Evolutionary conservation across 1,284 basidiomycete species (phyloP).

Genomic region (Takashimella tepidaria): DNA sequence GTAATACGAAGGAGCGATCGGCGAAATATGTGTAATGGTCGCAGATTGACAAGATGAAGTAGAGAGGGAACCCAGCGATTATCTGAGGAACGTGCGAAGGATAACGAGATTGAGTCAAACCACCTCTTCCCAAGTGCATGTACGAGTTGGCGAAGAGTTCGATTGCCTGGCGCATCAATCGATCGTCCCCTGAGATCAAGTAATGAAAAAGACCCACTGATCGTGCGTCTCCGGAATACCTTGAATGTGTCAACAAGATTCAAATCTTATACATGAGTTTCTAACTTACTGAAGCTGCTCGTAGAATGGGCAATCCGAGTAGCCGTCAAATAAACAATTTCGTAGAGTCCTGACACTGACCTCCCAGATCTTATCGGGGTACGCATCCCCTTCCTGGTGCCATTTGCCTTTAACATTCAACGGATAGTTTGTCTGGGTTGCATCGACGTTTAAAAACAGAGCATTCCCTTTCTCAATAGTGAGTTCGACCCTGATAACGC

Average conservation of each 20-base stretch:
- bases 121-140: conserved; percentile 13
- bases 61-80: conserved; percentile 31
- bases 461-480: neutral
- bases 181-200: conserved; percentile 27
- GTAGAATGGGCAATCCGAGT: conserved; percentile 34
- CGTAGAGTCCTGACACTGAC: conserved; percentile 26
- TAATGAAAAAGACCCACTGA: conserved; percentile 30
- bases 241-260: conserved; percentile 2
- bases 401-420: conserved; percentile 21
- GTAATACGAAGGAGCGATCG: conserved; percentile 14
- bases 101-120: conserved; percentile 27
- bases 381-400: conserved; percentile 14
- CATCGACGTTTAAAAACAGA: conserved; percentile 2
- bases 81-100: conserved; percentile 28
- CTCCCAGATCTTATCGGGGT: conserved; percentile 23
- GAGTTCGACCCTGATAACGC: conserved; percentile 17
- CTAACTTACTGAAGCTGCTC: conserved; percentile 27
- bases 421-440: conserved; percentile 28
- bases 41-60: conserved; percentile 20
- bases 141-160: conserved; percentile 22
- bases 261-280: neutral
- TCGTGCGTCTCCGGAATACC: conserved; percentile 29
- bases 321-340: conserved; percentile 34
- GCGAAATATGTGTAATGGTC: conserved; percentile 26
- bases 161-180: conserved; percentile 26